Conservation (phyloP, 305 asterid genomes). For the Rubia tinctorum region DNA sequence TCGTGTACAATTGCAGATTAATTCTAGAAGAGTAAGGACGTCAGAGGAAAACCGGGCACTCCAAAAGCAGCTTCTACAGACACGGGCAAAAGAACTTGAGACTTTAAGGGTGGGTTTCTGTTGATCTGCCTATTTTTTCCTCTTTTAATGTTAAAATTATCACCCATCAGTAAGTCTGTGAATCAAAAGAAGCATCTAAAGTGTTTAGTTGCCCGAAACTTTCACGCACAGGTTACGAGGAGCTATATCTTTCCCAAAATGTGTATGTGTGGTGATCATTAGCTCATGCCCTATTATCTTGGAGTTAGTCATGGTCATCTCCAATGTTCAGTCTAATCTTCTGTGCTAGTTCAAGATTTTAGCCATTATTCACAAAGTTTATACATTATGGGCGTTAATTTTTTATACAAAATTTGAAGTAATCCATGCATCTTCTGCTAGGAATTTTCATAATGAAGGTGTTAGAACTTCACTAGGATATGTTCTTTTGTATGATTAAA, state of each 20-base stretch:
- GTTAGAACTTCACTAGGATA: not conserved
- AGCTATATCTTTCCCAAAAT: not conserved
- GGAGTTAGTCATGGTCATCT: not conserved
- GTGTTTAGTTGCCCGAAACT: not conserved
- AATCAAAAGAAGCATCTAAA: not conserved
- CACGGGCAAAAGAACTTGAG: constrained; percentile 44
- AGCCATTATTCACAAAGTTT: not conserved
- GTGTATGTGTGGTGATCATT: not conserved
- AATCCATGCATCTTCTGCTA: not conserved
- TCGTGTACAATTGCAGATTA: constrained; percentile 90
- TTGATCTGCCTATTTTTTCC: constrained; percentile 15
- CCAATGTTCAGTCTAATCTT: not conserved
- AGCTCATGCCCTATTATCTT: not conserved
- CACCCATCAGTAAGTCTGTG: not conserved
- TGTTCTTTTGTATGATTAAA: not conserved
- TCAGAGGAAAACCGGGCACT: constrained; percentile 43
- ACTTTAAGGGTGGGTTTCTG: constrained; percentile 33
- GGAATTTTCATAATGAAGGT: not conserved
- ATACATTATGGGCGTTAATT: not conserved
- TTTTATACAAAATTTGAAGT: not conserved
- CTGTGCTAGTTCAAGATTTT: not conserved
- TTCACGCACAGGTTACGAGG: not conserved
- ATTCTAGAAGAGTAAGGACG: constrained; percentile 65
- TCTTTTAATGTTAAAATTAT: not conserved
- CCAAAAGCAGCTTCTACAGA: constrained; percentile 44